These are phyloP conservation scores for Drechmeria coniospora DNA, from an alignment of 2,329 filamentous ascomycete genomes.

Conservation along the genomic window DNA sequence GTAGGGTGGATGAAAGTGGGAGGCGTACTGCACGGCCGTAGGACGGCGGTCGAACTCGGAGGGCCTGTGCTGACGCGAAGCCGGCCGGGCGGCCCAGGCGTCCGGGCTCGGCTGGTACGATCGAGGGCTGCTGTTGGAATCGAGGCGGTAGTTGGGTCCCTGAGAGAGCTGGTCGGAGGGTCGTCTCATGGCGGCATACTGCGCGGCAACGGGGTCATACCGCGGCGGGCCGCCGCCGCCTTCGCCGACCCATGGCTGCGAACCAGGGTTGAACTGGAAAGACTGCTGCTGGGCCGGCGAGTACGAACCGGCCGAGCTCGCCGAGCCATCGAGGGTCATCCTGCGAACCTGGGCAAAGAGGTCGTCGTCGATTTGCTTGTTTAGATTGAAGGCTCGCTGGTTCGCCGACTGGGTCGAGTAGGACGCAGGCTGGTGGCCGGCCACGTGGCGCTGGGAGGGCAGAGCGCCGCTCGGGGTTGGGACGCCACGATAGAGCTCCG, in stretches of 20 bases:
- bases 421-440: constrained; percentile 29
- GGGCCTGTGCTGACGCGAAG: constrained; percentile 18
- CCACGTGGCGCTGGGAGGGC: constrained; percentile 29
- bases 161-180: constrained; percentile 25
- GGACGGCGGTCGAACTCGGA: constrained; percentile 23
- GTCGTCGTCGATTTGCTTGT: constrained; percentile 23
- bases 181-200: constrained; percentile 16
- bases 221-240: constrained; percentile 16
- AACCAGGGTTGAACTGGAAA: constrained; percentile 32
- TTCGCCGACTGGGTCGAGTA: constrained; percentile 28
- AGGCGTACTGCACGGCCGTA: constrained; percentile 16
- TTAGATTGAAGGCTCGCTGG: constrained; percentile 19
- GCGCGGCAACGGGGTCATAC: constrained; percentile 13
- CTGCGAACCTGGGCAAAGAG: constrained; percentile 19
- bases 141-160: constrained; percentile 13
- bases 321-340: constrained; percentile 18
- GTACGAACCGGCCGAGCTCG: constrained; percentile 8
- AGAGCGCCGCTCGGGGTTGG: constrained; percentile 29
- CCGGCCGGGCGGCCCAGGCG: constrained; percentile 21
- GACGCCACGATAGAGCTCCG: constrained; percentile 16
- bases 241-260: constrained; percentile 29
- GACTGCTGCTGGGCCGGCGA: constrained; percentile 16
- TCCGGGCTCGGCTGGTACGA: constrained; percentile 17
- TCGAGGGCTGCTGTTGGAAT: constrained; percentile 11
- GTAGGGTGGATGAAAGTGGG: constrained; percentile 13